Base-by-base conservation (phyloP, 2,329 filamentous ascomycete species). In the Paramyrothecium roridum region DNA sequence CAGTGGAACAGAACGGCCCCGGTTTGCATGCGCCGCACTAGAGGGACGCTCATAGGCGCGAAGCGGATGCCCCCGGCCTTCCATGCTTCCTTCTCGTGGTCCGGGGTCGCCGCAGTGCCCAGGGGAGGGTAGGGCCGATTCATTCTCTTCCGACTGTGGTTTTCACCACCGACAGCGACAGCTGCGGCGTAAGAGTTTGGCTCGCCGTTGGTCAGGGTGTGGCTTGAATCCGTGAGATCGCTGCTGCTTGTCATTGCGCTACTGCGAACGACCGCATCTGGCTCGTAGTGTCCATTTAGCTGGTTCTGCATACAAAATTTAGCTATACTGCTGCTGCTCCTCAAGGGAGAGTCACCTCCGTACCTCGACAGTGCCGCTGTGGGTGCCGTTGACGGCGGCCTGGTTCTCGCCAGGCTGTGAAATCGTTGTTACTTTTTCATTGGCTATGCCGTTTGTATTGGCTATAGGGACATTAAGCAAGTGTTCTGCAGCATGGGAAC, bases 1-100 rank as follows among this genome's bases (percentile, higher is more conserved):
- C 85, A 90, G 71, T 93, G 89, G 63, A 85, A 81, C 10, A 93
- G 76, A 13, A 93, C 89, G 3, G 93, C 83, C 40, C 92, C 82
- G 3, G 93, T 95, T 72, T 93, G 89, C 49, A 91, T 72, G 23
- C 90, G 84, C 47, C 90, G 83, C 63, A 82, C 81, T 50, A 91
- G 76, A 2, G 90, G 89, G 21, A 93, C 81, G 56, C 86, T 86
- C 59, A 91, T 76, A 17, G 93, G 93, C 8, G 93, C 95, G 80
- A 91, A 97, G 59, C 89, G 86, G 64, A 97, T 90, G 43, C 87
- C 76, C 50, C 74, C 75, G 8, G 73, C 70, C 30, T 64, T 69
- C 68, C 70, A 73, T 20, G 65, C 71, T 30, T 66, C 64, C 12
- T 58, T 60, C 55, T 70, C 68, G 46, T 56, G 33, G 30, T 54